Percentiles rank a stretch among this genome's conserved stretches.
Evolutionary conservation across 306 rosid species (phyloP).

Genomic region (Glycine latifolia): DNA sequence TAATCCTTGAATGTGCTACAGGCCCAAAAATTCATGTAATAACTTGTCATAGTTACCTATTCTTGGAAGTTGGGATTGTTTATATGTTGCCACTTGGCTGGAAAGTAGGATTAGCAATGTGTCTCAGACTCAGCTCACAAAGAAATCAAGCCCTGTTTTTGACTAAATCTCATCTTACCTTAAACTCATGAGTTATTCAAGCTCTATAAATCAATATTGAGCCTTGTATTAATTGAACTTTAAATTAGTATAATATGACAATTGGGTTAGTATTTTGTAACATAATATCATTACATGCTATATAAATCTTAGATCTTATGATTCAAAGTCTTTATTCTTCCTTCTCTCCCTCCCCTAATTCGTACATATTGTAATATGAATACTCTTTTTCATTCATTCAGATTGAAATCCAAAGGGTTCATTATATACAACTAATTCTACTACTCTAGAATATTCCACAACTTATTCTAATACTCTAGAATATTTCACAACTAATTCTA

Average conservation of each 20-base stretch:
- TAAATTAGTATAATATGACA: not conserved
- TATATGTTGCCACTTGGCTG: not conserved
- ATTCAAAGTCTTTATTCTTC: not conserved
- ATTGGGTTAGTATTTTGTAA: not conserved
- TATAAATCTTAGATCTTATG: not conserved
- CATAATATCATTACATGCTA: not conserved
- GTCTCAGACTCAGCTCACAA: not conserved
- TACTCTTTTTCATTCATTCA: no score
- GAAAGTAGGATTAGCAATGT: not conserved
- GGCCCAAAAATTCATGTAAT: not conserved
- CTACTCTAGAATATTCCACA: no score
- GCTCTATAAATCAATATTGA: no score
- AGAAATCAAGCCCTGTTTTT: not conserved
- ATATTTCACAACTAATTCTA: no score
- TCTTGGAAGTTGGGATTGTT: not conserved
- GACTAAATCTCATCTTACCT: no score
- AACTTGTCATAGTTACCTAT: not conserved
- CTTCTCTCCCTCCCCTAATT: not conserved
- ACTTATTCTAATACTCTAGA: no score
- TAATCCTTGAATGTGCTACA: conserved; percentile 5
- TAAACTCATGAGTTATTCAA: no score
- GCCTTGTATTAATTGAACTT: no score
- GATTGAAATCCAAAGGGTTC: no score
- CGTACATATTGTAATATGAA: no score
- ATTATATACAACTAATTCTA: no score